phyloP scores from a whole-genome alignment of 257 asterid genomes.

The Linaria vulgaris region DNA sequence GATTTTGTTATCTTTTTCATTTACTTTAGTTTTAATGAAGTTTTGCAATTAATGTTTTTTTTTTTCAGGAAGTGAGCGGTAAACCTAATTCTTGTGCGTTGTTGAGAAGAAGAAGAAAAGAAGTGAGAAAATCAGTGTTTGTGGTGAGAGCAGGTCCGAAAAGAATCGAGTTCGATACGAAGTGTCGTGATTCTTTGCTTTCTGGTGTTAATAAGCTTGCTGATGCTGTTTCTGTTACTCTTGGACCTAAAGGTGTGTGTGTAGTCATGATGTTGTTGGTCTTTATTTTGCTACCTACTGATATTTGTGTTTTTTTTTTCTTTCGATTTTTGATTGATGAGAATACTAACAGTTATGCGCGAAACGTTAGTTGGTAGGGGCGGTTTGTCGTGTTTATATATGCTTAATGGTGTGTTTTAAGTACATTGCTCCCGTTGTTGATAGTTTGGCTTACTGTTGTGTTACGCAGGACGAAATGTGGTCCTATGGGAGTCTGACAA shows the following conservation, averaged over 20 bases:
- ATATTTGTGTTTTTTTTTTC: too few species aligned
- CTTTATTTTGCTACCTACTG: not conserved
- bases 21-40: slow-evolving; percentile 5
- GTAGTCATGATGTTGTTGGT: not conserved
- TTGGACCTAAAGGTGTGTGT: slow-evolving; percentile 79
- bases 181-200: slow-evolving; percentile 73
- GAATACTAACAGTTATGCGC: too few species aligned
- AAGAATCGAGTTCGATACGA: slow-evolving; percentile 69
- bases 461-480: slow-evolving; percentile 71
- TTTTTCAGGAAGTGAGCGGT: slow-evolving; percentile 40
- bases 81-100: slow-evolving; percentile 35
- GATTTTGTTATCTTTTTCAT: not conserved
- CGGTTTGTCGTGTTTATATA: too few species aligned
- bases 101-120: slow-evolving; percentile 42
- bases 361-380: too few species aligned
- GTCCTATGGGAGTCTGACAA: slow-evolving; percentile 65
- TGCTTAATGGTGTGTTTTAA: too few species aligned
- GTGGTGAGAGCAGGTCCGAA: slow-evolving; percentile 81
- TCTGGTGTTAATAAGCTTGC: slow-evolving; percentile 91
- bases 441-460: slow-evolving; percentile 19
- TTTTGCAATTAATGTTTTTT: slow-evolving; percentile 12
- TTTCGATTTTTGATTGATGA: too few species aligned
- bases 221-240: slow-evolving; percentile 90
- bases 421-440: too few species aligned
- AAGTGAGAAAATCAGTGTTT: slow-evolving; percentile 26